These are phyloP conservation scores for Neoboletus brunneissimus DNA, from an alignment of 768 basidiomycete species.

Conservation along the genomic window DNA sequence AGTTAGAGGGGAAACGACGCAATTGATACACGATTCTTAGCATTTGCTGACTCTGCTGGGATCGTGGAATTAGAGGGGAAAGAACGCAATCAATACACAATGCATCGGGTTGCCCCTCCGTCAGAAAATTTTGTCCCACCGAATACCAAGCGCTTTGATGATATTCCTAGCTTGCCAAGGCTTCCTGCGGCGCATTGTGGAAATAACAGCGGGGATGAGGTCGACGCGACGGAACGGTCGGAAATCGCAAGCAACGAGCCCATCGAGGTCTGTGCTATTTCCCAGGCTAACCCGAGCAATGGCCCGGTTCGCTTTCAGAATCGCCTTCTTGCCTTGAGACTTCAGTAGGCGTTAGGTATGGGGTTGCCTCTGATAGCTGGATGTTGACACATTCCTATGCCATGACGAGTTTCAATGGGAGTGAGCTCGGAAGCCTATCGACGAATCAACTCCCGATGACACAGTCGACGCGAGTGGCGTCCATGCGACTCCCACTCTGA, in stretches of 20 bases:
- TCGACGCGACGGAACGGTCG: background rate
- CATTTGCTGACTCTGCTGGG: too few relatives aligned
- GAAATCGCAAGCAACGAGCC: background rate
- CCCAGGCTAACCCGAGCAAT: conserved; percentile 22
- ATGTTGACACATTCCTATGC: background rate
- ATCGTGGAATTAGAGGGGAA: conserved; percentile 22
- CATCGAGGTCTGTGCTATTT: background rate
- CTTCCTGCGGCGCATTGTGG: background rate
- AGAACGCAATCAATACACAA: background rate
- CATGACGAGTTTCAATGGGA: conserved; percentile 97
- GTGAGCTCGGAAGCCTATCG: conserved; percentile 32
- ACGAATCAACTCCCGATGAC: conserved; percentile 64
- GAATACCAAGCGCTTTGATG: background rate
- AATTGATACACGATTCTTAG: background rate
- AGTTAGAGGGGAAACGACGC: background rate
- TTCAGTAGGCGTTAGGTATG: background rate
- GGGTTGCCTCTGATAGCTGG: background rate
- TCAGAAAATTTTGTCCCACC: background rate
- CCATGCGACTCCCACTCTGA: conserved; percentile 23
- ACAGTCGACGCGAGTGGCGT: conserved; percentile 65
- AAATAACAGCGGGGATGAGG: background rate
- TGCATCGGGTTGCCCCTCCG: background rate
- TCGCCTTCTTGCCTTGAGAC: background rate
- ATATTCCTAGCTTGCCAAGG: background rate
- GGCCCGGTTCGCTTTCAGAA: background rate